Conservation (phyloP, 441 rosid genomes). For the Theobroma grandiflorum region DNA sequence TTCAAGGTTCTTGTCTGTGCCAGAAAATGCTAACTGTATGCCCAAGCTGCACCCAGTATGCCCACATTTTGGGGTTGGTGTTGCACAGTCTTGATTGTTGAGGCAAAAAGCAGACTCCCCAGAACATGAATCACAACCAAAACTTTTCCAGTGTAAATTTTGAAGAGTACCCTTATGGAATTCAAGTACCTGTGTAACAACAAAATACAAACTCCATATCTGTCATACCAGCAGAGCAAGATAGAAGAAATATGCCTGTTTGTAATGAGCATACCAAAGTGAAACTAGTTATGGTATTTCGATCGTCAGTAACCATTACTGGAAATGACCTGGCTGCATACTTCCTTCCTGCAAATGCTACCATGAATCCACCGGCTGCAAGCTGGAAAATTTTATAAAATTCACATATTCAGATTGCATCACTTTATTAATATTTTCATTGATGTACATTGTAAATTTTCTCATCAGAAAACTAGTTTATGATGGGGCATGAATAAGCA, state of each 20-base stretch:
- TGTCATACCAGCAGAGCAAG: neutral
- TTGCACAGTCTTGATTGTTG: constrained; percentile 70
- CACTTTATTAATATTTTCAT: neutral
- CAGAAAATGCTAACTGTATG: constrained; percentile 82
- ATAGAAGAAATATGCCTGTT: neutral
- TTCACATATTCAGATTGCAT: neutral
- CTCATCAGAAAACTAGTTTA: neutral
- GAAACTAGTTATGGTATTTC: constrained; percentile 68
- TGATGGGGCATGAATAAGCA: neutral
- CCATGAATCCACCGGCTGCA: constrained; percentile 71
- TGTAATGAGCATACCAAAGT: constrained; percentile 66
- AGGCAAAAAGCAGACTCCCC: constrained; percentile 56
- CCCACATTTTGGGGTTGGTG: constrained; percentile 68
- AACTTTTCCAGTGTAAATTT: constrained; percentile 80
- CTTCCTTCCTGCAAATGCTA: constrained; percentile 87
- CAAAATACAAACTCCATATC: neutral
- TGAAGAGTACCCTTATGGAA: constrained; percentile 78
- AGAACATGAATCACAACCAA: constrained; percentile 72
- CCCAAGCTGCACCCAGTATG: constrained; percentile 54
- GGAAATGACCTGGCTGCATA: constrained; percentile 92
- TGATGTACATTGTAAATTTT: neutral
- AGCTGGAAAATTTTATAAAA: constrained; percentile 41
- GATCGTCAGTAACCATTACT: constrained; percentile 58
- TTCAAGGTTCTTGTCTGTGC: constrained; percentile 79
- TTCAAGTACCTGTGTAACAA: constrained; percentile 68